Evolutionary conservation across 1,139 yeast genomes (phyloP).

Genomic region (Suhomyces panamericanus): DNA sequence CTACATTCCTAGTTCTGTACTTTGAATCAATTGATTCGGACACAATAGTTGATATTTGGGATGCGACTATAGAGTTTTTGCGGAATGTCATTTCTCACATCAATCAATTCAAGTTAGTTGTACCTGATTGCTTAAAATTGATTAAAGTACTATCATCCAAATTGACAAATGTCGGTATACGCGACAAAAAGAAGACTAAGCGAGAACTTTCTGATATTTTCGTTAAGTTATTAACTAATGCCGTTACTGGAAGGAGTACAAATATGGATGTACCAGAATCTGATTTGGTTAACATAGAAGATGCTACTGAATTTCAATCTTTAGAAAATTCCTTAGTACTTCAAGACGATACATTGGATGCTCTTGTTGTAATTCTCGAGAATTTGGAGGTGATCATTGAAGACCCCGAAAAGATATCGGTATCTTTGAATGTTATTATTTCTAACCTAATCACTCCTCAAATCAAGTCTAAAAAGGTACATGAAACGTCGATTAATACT

Average conservation of each 20-base stretch:
- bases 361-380: constrained; percentile 39
- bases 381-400: constrained; percentile 43
- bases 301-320: constrained; percentile 13
- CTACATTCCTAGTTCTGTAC: constrained; percentile 58
- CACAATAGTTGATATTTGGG: constrained; percentile 75
- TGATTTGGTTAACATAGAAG: constrained; percentile 1
- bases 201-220: constrained; percentile 71
- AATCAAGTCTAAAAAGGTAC: constrained; percentile 39
- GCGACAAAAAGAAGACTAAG: constrained; percentile 58
- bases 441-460: constrained; percentile 46
- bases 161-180: constrained; percentile 55
- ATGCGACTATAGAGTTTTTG: constrained; percentile 54
- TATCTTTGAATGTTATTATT: constrained; percentile 46
- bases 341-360: constrained; percentile 41
- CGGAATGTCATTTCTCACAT: constrained; percentile 55
- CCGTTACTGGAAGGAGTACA: constrained; percentile 22
- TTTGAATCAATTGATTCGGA: constrained; percentile 68
- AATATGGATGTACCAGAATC: constrained; percentile 7
- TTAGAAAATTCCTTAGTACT: constrained; percentile 6
- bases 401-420: constrained; percentile 53
- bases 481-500: constrained; percentile 33
- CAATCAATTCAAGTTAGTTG: constrained; percentile 47
- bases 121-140: constrained; percentile 54
- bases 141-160: constrained; percentile 55
- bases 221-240: constrained; percentile 48